phyloP scores from a whole-genome alignment of 2,329 filamentous ascomycete genomes.

The Sclerotinia borealis region DNA sequence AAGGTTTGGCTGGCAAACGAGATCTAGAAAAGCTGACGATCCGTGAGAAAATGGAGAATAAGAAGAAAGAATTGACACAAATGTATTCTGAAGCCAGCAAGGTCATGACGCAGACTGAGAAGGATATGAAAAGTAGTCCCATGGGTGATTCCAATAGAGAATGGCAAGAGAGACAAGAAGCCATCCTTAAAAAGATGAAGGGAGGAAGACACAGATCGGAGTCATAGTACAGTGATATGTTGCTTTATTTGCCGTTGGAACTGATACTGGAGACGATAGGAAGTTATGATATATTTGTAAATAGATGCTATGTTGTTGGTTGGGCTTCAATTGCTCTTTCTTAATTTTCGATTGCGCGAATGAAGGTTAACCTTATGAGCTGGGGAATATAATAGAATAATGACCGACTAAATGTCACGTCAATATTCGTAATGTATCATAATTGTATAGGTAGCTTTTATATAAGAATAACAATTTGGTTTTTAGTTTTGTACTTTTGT shows the following conservation, averaged over 20 bases:
- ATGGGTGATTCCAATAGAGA: constrained; percentile 19
- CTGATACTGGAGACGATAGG: neutral
- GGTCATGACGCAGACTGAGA: constrained; percentile 13
- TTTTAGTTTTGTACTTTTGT: too few relatives aligned
- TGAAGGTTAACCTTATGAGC: neutral
- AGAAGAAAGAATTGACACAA: constrained; percentile 20
- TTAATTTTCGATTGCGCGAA: neutral
- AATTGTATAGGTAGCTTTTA: neutral
- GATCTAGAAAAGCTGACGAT: constrained; percentile 18
- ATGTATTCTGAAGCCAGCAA: constrained; percentile 21
- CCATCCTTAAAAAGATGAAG: constrained; percentile 20
- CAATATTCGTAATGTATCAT: neutral
- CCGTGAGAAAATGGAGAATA: constrained; percentile 14
- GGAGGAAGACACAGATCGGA: constrained; percentile 14
- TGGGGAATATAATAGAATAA: too few relatives aligned
- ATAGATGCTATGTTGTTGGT: neutral
- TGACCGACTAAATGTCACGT: too few relatives aligned
- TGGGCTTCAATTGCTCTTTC: neutral
- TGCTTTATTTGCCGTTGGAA: neutral
- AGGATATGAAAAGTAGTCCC: constrained; percentile 18
- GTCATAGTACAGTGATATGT: neutral
- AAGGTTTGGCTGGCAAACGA: constrained; percentile 19
- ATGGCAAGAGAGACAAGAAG: constrained; percentile 26
- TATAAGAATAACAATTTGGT: too few relatives aligned
- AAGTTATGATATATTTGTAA: too few relatives aligned